Base-by-base conservation (phyloP, 345 rosid genomes). In the Salix purpurea region DNA sequence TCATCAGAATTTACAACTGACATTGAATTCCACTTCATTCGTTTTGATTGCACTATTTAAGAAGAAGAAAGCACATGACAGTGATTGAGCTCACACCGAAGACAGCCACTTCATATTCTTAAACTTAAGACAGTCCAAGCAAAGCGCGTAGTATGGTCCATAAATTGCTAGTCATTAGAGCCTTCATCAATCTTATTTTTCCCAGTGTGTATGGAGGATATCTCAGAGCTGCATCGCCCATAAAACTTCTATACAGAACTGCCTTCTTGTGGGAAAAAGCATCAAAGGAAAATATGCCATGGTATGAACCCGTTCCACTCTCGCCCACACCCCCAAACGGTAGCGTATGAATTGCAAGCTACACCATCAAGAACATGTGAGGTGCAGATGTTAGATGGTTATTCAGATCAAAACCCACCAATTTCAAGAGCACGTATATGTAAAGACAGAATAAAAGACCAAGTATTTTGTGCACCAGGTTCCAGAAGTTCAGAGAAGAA, bases 241-340 rank as follows among this genome's bases (percentile, higher is more conserved):
- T 32, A 61, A 96, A 86, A 83, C 93, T 56, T 78, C 94, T 84
- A 72, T 88, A 94, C 0, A 94, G 70, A 65, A 96, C 97, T 8
- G 96, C 97, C 76, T 96, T 96, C 88, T 94, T 96, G 84, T 96
- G 99, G 87, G 93, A 91, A 67, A 96, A 96, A 70, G 93, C 89
- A 62, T 96, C 99, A 30, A 92, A 96, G 46, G 99, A 96, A 87
- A 94, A 92, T 74, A 91, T 96, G 26, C 98, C 99, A 69, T 92
- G 99, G 89, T 96, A 94, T 21, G 94, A 75, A 61, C 99, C 99
- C 73, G 79, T 86, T 76, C 99, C 98, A 40, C 99, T 94, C 79
- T 94, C 97, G 50, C 97, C 98, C 3, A 96, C 97, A 76, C 98
- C 98, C 78, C 99, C 99, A 12, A 96, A 96, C 30, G 99, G 99